Percentiles rank a stretch among this genome's conserved stretches.
phyloP scores from a whole-genome alignment of 208 protist genomes.

The Acanthamoeba rhysodes region DNA sequence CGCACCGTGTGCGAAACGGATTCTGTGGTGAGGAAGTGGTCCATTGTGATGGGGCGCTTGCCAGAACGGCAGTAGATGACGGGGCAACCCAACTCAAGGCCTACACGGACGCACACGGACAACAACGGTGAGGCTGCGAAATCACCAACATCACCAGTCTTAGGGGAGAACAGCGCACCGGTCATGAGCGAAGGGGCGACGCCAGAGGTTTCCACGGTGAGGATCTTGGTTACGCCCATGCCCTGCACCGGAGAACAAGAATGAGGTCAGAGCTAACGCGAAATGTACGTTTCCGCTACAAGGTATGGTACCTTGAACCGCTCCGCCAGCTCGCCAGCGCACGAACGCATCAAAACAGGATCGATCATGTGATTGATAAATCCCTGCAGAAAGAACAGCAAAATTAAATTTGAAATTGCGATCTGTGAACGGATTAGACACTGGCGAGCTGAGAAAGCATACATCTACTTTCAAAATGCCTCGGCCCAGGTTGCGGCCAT shows the following conservation, averaged over 20 bases:
- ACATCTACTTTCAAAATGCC: conserved; percentile 33
- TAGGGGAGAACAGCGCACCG: neutral
- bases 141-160: no score
- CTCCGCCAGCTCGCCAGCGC: neutral
- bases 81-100: conserved; percentile 14
- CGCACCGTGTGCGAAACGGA: neutral
- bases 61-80: conserved; percentile 13
- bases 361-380: conserved; percentile 51
- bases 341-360: neutral
- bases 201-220: conserved; percentile 23
- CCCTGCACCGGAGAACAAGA: neutral
- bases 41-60: conserved; percentile 34
- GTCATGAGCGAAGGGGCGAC: conserved; percentile 22
- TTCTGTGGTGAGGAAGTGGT: conserved; percentile 31
- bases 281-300: neutral
- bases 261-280: neutral
- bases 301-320: neutral
- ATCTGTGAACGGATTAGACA: no score
- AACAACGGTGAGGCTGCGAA: no score
- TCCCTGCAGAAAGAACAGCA: neutral
- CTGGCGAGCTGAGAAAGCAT: neutral
- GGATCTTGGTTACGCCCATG: conserved; percentile 22
- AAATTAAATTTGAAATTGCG: no score
- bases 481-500: neutral
- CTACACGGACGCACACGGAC: neutral